These are phyloP conservation scores for Cystobasidium tubakii DNA, from an alignment of 768 basidiomycete genomes.

Conservation along the genomic window DNA sequence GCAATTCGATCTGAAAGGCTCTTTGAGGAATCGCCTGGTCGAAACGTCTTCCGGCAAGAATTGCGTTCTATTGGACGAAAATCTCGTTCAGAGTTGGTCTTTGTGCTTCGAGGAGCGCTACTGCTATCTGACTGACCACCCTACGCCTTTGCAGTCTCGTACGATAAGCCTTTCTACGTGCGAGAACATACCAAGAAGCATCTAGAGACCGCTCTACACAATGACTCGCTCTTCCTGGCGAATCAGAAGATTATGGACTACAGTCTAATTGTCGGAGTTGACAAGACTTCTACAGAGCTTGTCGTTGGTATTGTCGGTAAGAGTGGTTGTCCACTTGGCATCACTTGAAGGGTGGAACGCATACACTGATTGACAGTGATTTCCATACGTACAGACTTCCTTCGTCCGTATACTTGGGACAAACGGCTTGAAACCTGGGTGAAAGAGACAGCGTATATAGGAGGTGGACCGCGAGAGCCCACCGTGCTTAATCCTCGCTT, in stretches of 20 bases:
- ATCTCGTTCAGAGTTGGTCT: slow-evolving; percentile 78
- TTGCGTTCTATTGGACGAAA: slow-evolving; percentile 93
- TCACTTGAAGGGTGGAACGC: neutral
- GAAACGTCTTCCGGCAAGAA: slow-evolving; percentile 72
- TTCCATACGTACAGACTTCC: slow-evolving; percentile 61
- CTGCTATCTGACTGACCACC: slow-evolving; percentile 31
- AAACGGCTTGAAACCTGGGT: slow-evolving; percentile 98
- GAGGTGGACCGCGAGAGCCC: slow-evolving; percentile 71
- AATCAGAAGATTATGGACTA: slow-evolving; percentile 82
- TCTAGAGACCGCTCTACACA: slow-evolving; percentile 78
- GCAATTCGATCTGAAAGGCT: slow-evolving; percentile 95
- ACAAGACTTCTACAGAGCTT: slow-evolving; percentile 77
- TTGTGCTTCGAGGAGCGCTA: no score
- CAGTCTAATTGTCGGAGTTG: slow-evolving; percentile 91
- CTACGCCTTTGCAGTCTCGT: slow-evolving; percentile 58
- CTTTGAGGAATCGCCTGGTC: slow-evolving; percentile 85
- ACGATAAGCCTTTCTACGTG: slow-evolving; percentile 81
- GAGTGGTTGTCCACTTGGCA: slow-evolving; percentile 50
- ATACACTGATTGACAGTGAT: neutral
- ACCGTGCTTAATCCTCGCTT: slow-evolving; percentile 95
- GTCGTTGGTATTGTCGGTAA: slow-evolving; percentile 92
- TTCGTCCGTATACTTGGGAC: slow-evolving; percentile 95
- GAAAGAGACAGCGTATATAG: slow-evolving; percentile 86
- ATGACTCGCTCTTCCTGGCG: slow-evolving; percentile 89
- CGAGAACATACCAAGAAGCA: slow-evolving; percentile 96